Evolutionary conservation across 2,329 filamentous ascomycete genomes (phyloP), one percentile per base, ranked within the genome.

Genomic region (Thielaviopsis euricoi): DNA sequence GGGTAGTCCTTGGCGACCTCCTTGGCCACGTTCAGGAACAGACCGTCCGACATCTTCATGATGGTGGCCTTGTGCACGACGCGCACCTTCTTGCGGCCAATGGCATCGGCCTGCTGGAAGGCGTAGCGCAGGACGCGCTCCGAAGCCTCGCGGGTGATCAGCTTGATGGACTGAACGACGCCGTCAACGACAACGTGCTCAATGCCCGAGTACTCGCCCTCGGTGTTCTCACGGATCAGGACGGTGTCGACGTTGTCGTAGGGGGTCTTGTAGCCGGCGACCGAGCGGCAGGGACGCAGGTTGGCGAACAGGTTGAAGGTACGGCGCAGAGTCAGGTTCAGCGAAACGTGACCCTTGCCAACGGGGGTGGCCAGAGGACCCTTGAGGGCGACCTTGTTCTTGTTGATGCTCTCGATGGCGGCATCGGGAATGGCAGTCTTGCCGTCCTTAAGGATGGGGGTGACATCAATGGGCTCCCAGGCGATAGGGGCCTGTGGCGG

Each of bases 221-320:
- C 93, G 66, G 93, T 97, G 81, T 98, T 98, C 79, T 98, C 93
- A 74, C 93, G 88, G 76, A 98, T 97, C 70, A 98, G 79, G 68
- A 96, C 89, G 46, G 90, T 96, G 76, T 98, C 87, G 70, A 98
- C 93, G 67, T 87, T 82, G 72, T 97, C 91, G 78, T 97, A 97
- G 63, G 91, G 89, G 57, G 93, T 98, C 84, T 97, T 95, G 86
- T 86, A 98, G 68, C 93, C 93, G 64, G 87, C 87, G 65, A 98
- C 89, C 63, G 89, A 96, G 70, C 89, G 87, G 83, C 94, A 98
- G 62, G 94, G 93, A 69, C 94, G 90, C 67, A 98, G 81, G 78
- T 98, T 98, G 77, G 93, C 94, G 74, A 98, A 98, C 68, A 98
- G 89, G 80, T 98, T 98, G 79, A 98, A 98, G 63, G 94, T 98